Evolutionary conservation across 2,329 filamentous ascomycete genomes (phyloP), one percentile per base, ranked within the genome.

Genomic region (Didymella pomorum): DNA sequence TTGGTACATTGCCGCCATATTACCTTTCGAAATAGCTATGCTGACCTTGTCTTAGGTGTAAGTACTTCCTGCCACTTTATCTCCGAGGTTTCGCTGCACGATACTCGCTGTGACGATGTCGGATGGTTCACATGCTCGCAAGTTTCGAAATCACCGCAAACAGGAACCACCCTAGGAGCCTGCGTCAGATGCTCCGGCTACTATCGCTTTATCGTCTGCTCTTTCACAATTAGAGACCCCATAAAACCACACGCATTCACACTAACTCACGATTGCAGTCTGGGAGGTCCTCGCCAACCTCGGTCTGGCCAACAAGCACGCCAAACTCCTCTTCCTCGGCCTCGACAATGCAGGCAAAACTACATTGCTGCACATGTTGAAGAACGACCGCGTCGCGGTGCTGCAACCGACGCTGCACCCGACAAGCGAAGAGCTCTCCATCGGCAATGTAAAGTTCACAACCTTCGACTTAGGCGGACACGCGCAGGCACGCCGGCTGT

Each of bases 341-440:
- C 89, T 96, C 62, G 93, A 96, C 79, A 96, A 96, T 82, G 93
- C 93, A 49, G 93, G 93, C 81, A 97, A 97, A 86, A 97, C 93
- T 52, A 96, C 93, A 92, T 83, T 97, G 66, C 82, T 97, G 77
- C 93, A 97, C 80, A 96, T 96, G 93, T 80, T 97, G 79, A 97
- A 97, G 90, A 76, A 76, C 57, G 93, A 97, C 81, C 90, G 93
- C 77, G 92, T 97, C 66, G 93, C 93, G 61, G 92, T 96, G 68
- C 86, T 96, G 62, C 65, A 71, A 70, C 73, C 69, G 31, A 73
- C 72, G 9, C 67, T 74, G 25, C 71, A 73, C 61, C 71, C 72
- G 91, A 91, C 93, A 71, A 96, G 92, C 41, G 81, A 84, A 67
- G 79, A 80, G 66, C 76, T 85, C 53, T 79, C 76, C 49, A 76